Evolutionary conservation across 257 asterid species (phyloP).

Genomic region (Parsonsia alboflavescens): DNA sequence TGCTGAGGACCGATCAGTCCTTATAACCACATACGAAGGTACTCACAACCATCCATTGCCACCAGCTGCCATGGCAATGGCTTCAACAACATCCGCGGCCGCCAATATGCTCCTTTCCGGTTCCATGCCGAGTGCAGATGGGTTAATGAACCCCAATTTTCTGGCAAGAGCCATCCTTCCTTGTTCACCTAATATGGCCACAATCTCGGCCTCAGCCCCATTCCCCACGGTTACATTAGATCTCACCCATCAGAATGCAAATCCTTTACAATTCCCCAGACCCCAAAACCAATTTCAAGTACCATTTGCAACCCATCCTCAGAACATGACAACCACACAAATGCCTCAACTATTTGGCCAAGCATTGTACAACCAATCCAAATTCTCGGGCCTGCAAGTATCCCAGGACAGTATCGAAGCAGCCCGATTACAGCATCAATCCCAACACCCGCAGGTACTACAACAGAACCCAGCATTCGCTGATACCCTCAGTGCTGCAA

Average conservation of each 20-base stretch:
- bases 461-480: slow-evolving; percentile 32
- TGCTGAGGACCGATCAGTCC: slow-evolving; percentile 66
- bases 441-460: slow-evolving; percentile 13
- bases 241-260: slow-evolving; percentile 61
- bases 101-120: slow-evolving; percentile 92
- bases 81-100: slow-evolving; percentile 90
- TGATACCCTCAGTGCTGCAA: slow-evolving; percentile 71
- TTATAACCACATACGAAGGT: slow-evolving; percentile 91
- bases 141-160: slow-evolving; percentile 66
- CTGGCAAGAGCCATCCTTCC: slow-evolving; percentile 70
- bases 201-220: slow-evolving; percentile 95
- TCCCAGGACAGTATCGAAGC: slow-evolving; percentile 26
- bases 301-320: slow-evolving; percentile 39
- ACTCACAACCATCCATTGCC: slow-evolving; percentile 91
- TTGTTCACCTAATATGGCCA: slow-evolving; percentile 73
- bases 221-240: slow-evolving; percentile 91
- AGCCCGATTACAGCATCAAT: slow-evolving; percentile 6
- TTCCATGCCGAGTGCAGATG: slow-evolving; percentile 83
- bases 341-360: slow-evolving; percentile 53
- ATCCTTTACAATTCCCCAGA: slow-evolving; percentile 42
- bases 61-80: slow-evolving; percentile 98
- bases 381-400: slow-evolving; percentile 72
- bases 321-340: slow-evolving; percentile 26
- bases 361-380: slow-evolving; percentile 60
- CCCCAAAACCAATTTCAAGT: slow-evolving; percentile 46